These are phyloP conservation scores for Perilla frutescens DNA, from an alignment of 257 asterid species.

Conservation along the genomic window DNA sequence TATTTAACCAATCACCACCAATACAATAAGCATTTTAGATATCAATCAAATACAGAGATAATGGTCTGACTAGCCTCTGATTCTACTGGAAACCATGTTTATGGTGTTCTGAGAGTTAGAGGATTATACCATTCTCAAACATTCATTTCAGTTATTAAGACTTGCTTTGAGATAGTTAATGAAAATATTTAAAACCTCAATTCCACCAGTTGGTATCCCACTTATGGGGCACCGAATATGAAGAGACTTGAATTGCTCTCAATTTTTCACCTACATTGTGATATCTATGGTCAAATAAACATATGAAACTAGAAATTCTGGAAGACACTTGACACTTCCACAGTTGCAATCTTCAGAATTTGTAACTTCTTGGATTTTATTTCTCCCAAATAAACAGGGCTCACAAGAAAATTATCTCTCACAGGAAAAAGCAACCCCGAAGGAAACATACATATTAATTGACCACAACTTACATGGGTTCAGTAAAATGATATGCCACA, in stretches of 20 bases:
- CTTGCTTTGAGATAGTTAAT: background rate
- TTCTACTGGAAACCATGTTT: background rate
- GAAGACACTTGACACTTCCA: background rate
- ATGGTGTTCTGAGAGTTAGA: constrained; percentile 18
- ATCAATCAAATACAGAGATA: background rate
- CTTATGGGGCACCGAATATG: background rate
- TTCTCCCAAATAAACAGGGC: constrained; percentile 18
- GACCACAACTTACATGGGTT: constrained; percentile 8
- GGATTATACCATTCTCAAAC: background rate
- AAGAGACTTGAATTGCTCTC: background rate
- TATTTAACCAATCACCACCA: constrained; percentile 2
- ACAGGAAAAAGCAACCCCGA: constrained; percentile 9
- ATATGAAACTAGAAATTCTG: constrained; percentile 8
- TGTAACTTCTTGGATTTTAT: background rate
- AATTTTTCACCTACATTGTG: background rate
- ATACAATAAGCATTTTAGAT: constrained; percentile 15
- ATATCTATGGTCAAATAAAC: constrained; percentile 8
- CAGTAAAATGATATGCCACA: constrained; percentile 22
- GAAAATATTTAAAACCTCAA: background rate
- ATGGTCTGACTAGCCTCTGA: constrained; percentile 8
- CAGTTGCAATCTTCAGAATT: constrained; percentile 18
- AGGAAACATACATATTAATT: background rate
- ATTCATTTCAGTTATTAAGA: background rate
- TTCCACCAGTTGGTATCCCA: constrained; percentile 6
- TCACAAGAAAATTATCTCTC: constrained; percentile 6